These are phyloP conservation scores for Caryopteris hybrid DNA, from an alignment of 305 asterid genomes.

Conservation along the genomic window DNA sequence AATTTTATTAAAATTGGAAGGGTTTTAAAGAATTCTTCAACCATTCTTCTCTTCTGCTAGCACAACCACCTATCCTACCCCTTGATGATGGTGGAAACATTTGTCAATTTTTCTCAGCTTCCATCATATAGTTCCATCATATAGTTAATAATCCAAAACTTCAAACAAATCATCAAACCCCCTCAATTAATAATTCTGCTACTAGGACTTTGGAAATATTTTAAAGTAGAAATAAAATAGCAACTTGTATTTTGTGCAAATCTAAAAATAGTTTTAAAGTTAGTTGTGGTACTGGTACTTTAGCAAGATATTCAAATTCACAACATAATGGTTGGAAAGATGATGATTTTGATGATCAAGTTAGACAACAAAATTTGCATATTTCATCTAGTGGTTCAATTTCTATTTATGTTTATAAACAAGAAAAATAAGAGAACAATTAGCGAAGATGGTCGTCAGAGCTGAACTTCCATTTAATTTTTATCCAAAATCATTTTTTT, in stretches of 20 bases:
- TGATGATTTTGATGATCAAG: not conserved
- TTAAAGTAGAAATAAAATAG: not conserved
- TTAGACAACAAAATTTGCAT: not conserved
- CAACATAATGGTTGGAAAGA: not conserved
- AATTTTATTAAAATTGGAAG: no score
- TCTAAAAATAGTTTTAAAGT: no score
- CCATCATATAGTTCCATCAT: no score
- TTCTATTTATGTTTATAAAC: not conserved
- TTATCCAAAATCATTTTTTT: not conserved
- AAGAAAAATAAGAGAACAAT: not conserved
- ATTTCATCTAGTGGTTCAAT: not conserved
- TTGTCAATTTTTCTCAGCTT: not conserved
- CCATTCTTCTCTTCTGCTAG: no score
- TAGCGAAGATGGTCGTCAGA: no score
- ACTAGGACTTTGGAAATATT: not conserved
- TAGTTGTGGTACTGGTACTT: not conserved
- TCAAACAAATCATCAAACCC: not conserved
- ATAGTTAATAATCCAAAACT: not conserved
- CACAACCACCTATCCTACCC: no score
- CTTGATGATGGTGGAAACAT: not conserved
- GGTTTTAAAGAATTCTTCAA: no score
- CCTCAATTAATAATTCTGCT: not conserved
- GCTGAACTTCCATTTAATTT: not conserved
- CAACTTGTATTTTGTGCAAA: not conserved
- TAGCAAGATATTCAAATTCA: not conserved